Evolutionary conservation across 208 protist species (phyloP), one percentile per base, ranked within the genome.

Genomic region (Balamuthia mandrillaris): DNA sequence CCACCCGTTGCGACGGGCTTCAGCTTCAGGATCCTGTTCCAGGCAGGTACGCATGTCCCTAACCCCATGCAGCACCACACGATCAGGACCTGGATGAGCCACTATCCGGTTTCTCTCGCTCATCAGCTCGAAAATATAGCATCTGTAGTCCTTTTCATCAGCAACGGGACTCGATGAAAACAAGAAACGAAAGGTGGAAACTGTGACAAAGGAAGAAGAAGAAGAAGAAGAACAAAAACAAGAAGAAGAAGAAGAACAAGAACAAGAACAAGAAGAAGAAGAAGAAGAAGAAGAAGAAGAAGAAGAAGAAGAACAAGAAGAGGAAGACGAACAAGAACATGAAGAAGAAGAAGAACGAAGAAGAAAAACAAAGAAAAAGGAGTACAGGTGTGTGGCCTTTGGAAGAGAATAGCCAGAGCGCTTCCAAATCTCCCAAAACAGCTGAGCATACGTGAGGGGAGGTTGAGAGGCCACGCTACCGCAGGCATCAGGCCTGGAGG

Each of bases 361-460:
- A 9, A 24, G 52, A 2, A 12, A 41, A 39, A 37, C 5, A 27
- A 68, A 1, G 24, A 68, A 27, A n/a, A 24, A 24, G 10, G 18
- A 9, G 35, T 72, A 72, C 63, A 72, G 24, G 39, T 72, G 31
- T 16, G 21, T 9, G 3, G 42, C 63, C 63, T 72, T 72, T 6
- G 63, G 63, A 5, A 51, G 39, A 47, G 63, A 42, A 31, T 72
- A 72, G 5, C 63, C 63, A 21, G 49, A 41, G 21, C 9, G 1
- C 35, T 49, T 6, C 63, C 63, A 72, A 2, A 72, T 72, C 63
- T 72, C 63, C 63, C 63, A 72, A 41, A 72, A 72, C 39, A 72
- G 63, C 1, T 72, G 39, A 12, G 10, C 4, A 12, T 72, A 72
- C 12, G 63, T 51, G 29, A 18, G 3, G 63, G 4, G 42, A 41